Evolutionary conservation across 345 rosid genomes (phyloP).

Genomic region (Erucastrum elatum): DNA sequence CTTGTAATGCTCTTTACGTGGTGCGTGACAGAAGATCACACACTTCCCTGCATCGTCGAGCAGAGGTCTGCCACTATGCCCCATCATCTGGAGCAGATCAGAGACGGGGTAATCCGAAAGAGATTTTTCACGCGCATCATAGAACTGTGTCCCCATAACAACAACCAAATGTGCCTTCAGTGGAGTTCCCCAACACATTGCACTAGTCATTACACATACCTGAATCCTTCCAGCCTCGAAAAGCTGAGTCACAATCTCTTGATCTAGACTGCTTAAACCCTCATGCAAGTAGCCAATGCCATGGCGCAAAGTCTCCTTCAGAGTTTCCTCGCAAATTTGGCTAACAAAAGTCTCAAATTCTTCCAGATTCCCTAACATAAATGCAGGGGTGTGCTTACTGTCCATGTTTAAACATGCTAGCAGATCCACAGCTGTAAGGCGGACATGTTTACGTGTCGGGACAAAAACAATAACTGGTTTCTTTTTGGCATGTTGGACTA

Average conservation of each 20-base stretch:
- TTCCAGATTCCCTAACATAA: too few species aligned
- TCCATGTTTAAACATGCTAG: too few species aligned
- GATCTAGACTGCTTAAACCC: slow-evolving; percentile 79
- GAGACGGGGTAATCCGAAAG: slow-evolving; percentile 83
- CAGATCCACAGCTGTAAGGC: too few species aligned
- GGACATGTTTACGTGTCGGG: too few species aligned
- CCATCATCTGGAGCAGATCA: slow-evolving; percentile 97
- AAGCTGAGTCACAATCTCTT: slow-evolving; percentile 71
- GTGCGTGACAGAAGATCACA: slow-evolving; percentile 84
- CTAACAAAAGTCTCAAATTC: too few species aligned
- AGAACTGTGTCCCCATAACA: slow-evolving; percentile 95
- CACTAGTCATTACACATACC: slow-evolving; percentile 93
- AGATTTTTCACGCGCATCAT: slow-evolving; percentile 82
- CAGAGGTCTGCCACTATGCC: slow-evolving; percentile 84
- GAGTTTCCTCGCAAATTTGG: too few species aligned
- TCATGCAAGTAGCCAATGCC: slow-evolving; percentile 31
- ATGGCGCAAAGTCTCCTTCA: too few species aligned
- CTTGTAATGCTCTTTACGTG: slow-evolving; percentile 89
- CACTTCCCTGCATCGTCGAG: slow-evolving; percentile 86
- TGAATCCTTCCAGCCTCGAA: slow-evolving; percentile 90
- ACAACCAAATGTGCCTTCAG: slow-evolving; percentile 80
- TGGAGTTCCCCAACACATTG: slow-evolving; percentile 84
- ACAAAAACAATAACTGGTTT: too few species aligned
- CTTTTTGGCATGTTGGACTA: too few species aligned
- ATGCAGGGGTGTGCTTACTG: too few species aligned